Evolutionary conservation across 2,329 filamentous ascomycete species (phyloP), one percentile per base, ranked within the genome.

Genomic region (Rachicladosporium sp.): DNA sequence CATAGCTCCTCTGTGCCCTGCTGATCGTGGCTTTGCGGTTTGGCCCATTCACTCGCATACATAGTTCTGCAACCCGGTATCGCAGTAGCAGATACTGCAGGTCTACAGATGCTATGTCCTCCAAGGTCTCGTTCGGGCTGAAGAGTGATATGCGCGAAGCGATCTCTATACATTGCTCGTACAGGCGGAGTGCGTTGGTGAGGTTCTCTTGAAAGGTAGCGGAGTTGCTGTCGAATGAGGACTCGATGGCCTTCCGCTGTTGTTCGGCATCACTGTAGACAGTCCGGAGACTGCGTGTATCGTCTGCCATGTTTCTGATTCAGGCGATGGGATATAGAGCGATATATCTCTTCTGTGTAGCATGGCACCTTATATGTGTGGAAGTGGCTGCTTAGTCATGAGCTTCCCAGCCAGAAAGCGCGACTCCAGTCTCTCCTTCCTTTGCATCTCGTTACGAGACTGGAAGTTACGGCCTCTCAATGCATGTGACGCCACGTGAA

Each of bases 51-150:
- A 80, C 69, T 49, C 76, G 80, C 53, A 85, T 77, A 30, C 81
- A 67, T 9, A 95, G 71, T 55, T 94, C 87, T 29, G 87, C 89
- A 39, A 91, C 67, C 53, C 80, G 75, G 60, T 80, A 86, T 60
- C 82, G 73, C 45, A 88, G 74, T 13, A 86, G 72, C 45, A 98
- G 72, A 59, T 89, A 82, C 64, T 86, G 85, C 27, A 98, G 65
- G 54, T 93, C 80, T n/a, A 73, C 71, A 1, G 89, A 93, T 10
- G 83, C 69, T 23, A 95, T 67, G 63, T 98, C 91, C 45, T 98
- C 91, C 31, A 89, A 63, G 1, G 75, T 73, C 61, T 98, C 91
- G 62, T 98, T 98, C 29, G 78, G 71, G 50, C 86, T 94, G 71
- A 96, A 96, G 39, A 98, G 69, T 0, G 83, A 80, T 19, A 91